Conservation (phyloP, 208 protist species). For the Acanthamoeba culbertsoni region DNA sequence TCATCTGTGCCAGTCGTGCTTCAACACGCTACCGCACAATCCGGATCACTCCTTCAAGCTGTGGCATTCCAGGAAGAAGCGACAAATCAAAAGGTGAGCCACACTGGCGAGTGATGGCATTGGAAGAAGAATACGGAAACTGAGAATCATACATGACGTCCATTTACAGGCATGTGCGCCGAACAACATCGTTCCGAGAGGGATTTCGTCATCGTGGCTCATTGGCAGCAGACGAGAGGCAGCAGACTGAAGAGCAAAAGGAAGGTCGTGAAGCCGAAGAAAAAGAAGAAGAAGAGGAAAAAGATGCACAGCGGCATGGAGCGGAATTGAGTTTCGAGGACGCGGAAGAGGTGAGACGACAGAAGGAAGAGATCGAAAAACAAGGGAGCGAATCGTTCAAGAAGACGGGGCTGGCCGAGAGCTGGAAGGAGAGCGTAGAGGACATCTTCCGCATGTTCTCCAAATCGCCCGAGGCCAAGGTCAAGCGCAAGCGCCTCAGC, state of each 20-base stretch:
- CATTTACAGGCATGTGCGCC: neutral
- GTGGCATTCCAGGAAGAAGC: neutral
- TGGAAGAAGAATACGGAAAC: too few relatives aligned
- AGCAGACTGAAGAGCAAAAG: neutral
- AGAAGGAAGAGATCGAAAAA: slow-evolving; percentile 24
- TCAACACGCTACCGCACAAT: neutral
- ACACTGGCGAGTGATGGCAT: too few relatives aligned
- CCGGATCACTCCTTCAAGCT: neutral
- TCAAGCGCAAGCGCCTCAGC: slow-evolving; percentile 4
- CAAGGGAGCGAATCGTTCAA: neutral
- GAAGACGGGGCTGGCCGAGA: slow-evolving; percentile 8
- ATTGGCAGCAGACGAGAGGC: neutral
- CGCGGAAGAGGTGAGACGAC: neutral
- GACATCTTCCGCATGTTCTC: slow-evolving; percentile 49
- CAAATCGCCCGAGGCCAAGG: neutral
- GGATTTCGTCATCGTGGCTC: neutral
- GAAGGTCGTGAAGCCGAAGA: neutral
- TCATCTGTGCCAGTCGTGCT: neutral
- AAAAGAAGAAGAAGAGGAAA: neutral
- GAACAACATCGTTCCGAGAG: neutral
- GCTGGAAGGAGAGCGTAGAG: slow-evolving; percentile 35
- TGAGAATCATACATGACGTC: neutral
- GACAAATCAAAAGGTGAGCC: neutral
- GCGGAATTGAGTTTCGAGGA: neutral
- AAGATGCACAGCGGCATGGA: neutral